Evolutionary conservation across 1,284 basidiomycete species (phyloP), one percentile per base, ranked within the genome.

Genomic region (Malassezia obtusa): DNA sequence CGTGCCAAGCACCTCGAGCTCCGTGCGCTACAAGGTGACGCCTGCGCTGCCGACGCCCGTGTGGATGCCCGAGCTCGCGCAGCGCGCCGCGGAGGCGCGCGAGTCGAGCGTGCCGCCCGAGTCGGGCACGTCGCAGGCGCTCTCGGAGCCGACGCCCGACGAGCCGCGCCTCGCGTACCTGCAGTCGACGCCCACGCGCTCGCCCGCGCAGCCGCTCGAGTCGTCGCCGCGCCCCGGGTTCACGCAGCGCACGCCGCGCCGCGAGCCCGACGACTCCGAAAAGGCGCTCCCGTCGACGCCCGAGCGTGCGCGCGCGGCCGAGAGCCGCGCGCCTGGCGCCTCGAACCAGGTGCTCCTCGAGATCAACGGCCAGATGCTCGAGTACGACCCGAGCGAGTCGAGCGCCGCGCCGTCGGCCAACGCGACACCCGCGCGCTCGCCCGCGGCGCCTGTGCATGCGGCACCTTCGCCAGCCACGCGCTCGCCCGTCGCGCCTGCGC

Each of bases 311-410:
- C 7, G 7, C 6, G 40, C 40, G 15, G 40, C 40, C 4, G 15
- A 15, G 40, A 22, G 21, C 17, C n/a, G 11, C 38, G 38, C 12
- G 38, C 38, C 38, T 3, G 2, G 8, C 30, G 2, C 30, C 6
- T 9, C 40, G n/a, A 25, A 28, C 25, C 40, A 14, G 22, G 30
- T 43, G 15, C 24, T 43, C 24, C 40, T 43, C 15, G 40, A 43
- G 40, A 43, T 43, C 40, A 43, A 43, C 30, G 40, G 40, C 6
- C 24, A 43, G 40, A 9, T 43, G 40, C 40, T 43, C 24, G 40
- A 43, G 40, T 43, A 43, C 30, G 40, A 43, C 24, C 40, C 40
- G 30, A 43, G 40, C 30, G 40, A 43, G 14, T 8, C 24, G 8
- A 24, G 40, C 30, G 17, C n/a, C n/a, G 24, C 40, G 6, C 30